These are phyloP conservation scores for Sporothrix brunneoviolacea DNA, from an alignment of 2,329 filamentous ascomycete genomes.

Conservation along the genomic window DNA sequence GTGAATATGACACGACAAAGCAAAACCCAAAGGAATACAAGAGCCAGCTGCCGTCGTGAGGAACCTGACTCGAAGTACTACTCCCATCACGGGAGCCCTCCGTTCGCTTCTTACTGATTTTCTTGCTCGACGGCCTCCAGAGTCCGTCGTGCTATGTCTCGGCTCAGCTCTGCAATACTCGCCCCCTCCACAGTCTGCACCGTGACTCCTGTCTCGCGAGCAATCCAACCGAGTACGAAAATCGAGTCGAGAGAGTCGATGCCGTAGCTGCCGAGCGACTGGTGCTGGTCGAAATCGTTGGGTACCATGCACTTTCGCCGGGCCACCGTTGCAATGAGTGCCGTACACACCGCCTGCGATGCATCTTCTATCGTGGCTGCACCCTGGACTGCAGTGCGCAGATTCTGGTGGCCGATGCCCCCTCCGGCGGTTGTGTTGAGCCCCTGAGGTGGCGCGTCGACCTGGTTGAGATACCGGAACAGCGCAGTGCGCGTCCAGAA, in stretches of 20 bases:
- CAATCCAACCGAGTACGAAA: slow-evolving; percentile 20
- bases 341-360: not conserved
- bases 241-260: slow-evolving; percentile 22
- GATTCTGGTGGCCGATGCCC: not conserved
- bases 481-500: slow-evolving; percentile 47
- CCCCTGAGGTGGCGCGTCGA: slow-evolving; percentile 35
- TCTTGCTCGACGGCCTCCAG: not conserved
- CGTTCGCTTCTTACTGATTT: no score
- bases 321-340: slow-evolving; percentile 17
- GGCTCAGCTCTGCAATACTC: slow-evolving; percentile 16
- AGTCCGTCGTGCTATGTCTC: slow-evolving; percentile 9
- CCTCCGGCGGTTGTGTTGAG: not conserved
- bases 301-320: slow-evolving; percentile 19
- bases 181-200: slow-evolving; percentile 18
- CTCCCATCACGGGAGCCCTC: no score
- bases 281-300: slow-evolving; percentile 16
- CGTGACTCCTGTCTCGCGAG: slow-evolving; percentile 18
- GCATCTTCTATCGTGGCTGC: slow-evolving; percentile 10
- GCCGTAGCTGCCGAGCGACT: slow-evolving; percentile 18
- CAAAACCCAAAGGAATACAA: not conserved
- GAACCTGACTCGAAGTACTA: no score
- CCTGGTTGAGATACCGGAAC: slow-evolving; percentile 40
- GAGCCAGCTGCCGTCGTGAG: not conserved
- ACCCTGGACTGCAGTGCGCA: slow-evolving; percentile 3
- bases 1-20: no score